These are phyloP conservation scores for Colletotrichum truncatum DNA, from an alignment of 2,329 filamentous ascomycete species.

Conservation along the genomic window DNA sequence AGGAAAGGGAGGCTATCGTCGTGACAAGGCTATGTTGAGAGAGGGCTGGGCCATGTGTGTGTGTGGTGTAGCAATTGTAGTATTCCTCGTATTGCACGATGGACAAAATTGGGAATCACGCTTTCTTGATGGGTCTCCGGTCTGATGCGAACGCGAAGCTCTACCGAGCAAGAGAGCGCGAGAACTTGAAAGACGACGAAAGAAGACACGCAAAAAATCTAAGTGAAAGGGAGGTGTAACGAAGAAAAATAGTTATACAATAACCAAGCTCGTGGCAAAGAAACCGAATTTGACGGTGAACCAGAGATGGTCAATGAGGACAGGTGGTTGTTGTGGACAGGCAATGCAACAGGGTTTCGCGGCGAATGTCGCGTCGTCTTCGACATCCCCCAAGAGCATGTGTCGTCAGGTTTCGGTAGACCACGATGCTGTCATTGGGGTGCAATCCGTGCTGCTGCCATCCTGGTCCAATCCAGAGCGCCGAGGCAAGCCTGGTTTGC, in stretches of 20 bases:
- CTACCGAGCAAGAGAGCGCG: not conserved
- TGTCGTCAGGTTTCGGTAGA: conserved; percentile 23
- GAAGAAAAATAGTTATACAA: not conserved
- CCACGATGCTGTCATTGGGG: conserved; percentile 27
- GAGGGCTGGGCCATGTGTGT: conserved; percentile 4
- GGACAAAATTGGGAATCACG: not conserved
- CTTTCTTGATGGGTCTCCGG: not conserved
- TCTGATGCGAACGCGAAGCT: conserved; percentile 1
- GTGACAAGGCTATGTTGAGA: not conserved
- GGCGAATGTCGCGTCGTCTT: conserved; percentile 19
- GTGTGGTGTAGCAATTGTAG: not conserved
- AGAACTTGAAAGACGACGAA: conserved; percentile 6
- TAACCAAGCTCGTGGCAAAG: not conserved
- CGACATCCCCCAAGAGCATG: not conserved
- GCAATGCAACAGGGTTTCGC: not conserved
- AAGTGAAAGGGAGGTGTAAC: not conserved
- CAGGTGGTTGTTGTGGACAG: not conserved
- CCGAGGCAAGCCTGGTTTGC: not conserved
- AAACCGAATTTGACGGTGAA: not conserved
- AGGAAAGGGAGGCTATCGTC: not conserved
- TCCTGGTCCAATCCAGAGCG: conserved; percentile 13
- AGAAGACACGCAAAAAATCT: not conserved
- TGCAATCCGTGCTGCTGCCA: conserved; percentile 14
- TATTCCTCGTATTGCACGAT: not conserved
- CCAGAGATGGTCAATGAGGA: not conserved